Evolutionary conservation across 441 rosid genomes (phyloP).

Genomic region (Gossypium aridum): DNA sequence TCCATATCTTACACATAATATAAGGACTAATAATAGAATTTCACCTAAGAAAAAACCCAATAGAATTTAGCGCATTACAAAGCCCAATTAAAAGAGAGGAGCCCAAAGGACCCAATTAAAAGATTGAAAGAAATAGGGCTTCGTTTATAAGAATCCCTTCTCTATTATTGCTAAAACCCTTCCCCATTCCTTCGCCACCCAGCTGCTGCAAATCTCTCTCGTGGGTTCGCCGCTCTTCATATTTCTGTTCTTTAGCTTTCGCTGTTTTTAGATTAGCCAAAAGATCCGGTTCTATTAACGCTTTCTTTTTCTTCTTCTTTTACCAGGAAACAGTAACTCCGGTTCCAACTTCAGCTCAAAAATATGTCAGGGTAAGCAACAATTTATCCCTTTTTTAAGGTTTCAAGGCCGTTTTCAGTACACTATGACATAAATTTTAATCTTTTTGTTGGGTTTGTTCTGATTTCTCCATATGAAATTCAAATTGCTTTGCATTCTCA

Average conservation of each 20-base stretch:
- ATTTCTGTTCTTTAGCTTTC: neutral
- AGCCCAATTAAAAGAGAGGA: neutral
- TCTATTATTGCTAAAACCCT: neutral
- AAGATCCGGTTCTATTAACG: neutral
- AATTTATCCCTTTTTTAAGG: neutral
- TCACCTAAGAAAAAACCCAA: no score
- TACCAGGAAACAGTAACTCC: neutral
- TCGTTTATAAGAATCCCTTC: neutral
- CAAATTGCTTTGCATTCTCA: neutral
- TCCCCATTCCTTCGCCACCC: no score
- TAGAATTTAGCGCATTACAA: no score
- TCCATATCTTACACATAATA: no score
- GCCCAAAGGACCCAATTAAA: neutral
- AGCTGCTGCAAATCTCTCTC: neutral
- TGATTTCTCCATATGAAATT: neutral
- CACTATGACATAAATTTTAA: neutral
- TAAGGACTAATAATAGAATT: no score
- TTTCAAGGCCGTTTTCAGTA: neutral
- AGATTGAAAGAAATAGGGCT: slow-evolving; percentile 1
- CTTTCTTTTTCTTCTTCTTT: neutral
- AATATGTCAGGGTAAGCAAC: slow-evolving; percentile 9
- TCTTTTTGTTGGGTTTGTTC: neutral
- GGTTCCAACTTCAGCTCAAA: neutral
- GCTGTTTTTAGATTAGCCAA: neutral
- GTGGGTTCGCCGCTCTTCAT: neutral